These are phyloP conservation scores for Rosa chinensis DNA, from an alignment of 306 rosid species.

Conservation along the genomic window DNA sequence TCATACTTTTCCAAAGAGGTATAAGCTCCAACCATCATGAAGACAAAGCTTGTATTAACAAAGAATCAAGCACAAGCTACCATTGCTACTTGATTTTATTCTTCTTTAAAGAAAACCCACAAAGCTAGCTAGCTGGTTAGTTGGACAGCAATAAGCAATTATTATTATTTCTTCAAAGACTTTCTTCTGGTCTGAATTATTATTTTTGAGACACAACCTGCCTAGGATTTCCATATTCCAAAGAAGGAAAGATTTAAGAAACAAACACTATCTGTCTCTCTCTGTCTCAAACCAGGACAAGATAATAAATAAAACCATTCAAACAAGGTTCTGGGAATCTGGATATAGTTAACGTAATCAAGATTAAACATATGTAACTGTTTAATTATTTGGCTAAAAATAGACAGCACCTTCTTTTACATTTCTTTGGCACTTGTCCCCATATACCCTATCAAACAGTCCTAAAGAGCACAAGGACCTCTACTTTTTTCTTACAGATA, in stretches of 20 bases:
- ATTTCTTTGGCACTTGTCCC: conserved; percentile 44
- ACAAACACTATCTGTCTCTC: background rate
- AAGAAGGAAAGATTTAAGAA: conserved; percentile 13
- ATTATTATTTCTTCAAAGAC: background rate
- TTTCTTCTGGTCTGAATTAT: background rate
- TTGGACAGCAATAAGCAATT: conserved; percentile 3
- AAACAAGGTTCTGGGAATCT: conserved; percentile 24
- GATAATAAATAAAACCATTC: background rate
- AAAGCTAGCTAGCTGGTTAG: conserved; percentile 11
- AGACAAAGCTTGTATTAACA: background rate
- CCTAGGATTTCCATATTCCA: conserved; percentile 15
- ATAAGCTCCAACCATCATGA: background rate
- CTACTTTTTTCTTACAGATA: conserved; percentile 5
- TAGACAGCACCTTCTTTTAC: conserved; percentile 30
- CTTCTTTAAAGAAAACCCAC: background rate
- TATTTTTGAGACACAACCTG: background rate
- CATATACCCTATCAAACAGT: conserved; percentile 9
- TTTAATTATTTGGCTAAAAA: conserved; percentile 20
- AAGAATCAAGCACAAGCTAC: conserved; percentile 5
- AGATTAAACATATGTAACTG: conserved; percentile 4
- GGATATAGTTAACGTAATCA: conserved; percentile 7
- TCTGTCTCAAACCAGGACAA: conserved; percentile 8
- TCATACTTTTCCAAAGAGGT: background rate
- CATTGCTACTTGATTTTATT: conserved; percentile 2
- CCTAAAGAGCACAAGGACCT: conserved; percentile 3